These are phyloP conservation scores for Zymoseptoria tritici DNA, from an alignment of 2,329 filamentous ascomycete genomes.

Conservation along the genomic window DNA sequence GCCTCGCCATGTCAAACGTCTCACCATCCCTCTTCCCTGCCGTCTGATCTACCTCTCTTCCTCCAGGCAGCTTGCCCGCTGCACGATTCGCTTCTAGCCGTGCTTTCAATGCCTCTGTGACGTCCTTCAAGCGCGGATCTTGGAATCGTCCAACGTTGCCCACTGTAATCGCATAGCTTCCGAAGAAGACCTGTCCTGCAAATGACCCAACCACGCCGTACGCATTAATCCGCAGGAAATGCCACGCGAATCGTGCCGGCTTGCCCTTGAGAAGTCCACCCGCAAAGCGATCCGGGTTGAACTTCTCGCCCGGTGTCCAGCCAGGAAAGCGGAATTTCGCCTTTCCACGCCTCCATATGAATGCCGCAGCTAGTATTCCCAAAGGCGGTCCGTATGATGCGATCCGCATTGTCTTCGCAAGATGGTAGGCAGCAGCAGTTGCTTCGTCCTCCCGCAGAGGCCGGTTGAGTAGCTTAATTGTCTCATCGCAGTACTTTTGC, in stretches of 20 bases:
- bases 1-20: conserved; percentile 26
- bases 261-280: conserved; percentile 24
- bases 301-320: conserved; percentile 32
- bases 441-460: conserved; percentile 35
- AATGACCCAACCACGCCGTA: conserved; percentile 28
- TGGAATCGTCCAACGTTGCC: conserved; percentile 29
- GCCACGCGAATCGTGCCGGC: conserved; percentile 28
- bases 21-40: conserved; percentile 18
- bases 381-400: conserved; percentile 33
- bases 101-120: conserved; percentile 31
- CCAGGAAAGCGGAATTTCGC: conserved; percentile 36
- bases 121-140: conserved; percentile 36
- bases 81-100: conserved; percentile 15
- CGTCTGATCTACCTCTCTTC: conserved; percentile 15
- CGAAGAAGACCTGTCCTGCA: conserved; percentile 27
- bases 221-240: conserved; percentile 23
- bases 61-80: conserved; percentile 6
- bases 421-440: conserved; percentile 36
- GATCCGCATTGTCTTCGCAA: conserved; percentile 32
- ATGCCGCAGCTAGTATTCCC: conserved; percentile 28
- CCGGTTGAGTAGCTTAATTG: conserved; percentile 29
- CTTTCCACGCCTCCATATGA: conserved; percentile 30
- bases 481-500: conserved; percentile 24
- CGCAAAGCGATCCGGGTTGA: conserved; percentile 33
- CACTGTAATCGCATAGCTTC: conserved; percentile 28